Conservation (phyloP, 768 basidiomycete genomes). For the Russula sp. region DNA sequence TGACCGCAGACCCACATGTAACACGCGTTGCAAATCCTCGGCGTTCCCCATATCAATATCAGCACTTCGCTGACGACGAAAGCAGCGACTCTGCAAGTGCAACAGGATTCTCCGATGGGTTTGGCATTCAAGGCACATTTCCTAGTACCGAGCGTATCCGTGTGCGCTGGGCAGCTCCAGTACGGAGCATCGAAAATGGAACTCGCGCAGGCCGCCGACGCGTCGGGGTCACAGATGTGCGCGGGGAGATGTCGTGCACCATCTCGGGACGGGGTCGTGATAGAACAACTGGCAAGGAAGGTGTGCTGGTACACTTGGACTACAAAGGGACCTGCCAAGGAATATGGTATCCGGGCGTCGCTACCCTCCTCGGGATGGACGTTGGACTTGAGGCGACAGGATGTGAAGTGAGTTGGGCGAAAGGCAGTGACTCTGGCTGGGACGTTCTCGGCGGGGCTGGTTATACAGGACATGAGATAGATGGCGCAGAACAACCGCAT, state of each 20-base stretch:
- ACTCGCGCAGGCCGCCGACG: conserved; percentile 55
- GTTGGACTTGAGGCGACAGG: conserved; percentile 65
- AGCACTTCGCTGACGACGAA: conserved; percentile 77
- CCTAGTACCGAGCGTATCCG: conserved; percentile 73
- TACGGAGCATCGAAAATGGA: conserved; percentile 48
- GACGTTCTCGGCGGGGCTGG: conserved; percentile 58
- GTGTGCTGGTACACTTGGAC: conserved; percentile 61
- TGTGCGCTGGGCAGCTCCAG: conserved; percentile 61
- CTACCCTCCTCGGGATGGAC: conserved; percentile 76
- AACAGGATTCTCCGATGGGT: conserved; percentile 55
- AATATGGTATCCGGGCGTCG: conserved; percentile 80
- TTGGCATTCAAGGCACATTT: conserved; percentile 72
- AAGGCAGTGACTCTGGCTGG: conserved; percentile 54
- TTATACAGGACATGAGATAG: conserved; percentile 69
- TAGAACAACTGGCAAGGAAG: conserved; percentile 41
- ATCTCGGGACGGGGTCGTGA: conserved; percentile 50
- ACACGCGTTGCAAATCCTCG: conserved; percentile 51
- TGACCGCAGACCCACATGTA: conserved; percentile 74
- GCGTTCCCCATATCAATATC: conserved; percentile 55
- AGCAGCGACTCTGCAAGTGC: conserved; percentile 67
- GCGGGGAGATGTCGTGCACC: conserved; percentile 61
- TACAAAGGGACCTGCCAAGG: conserved; percentile 74
- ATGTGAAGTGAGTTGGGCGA: conserved; percentile 66
- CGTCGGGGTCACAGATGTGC: conserved; percentile 66
- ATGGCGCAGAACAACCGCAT: conserved; percentile 37